Evolutionary conservation across 169 alveolate genomes (phyloP), one percentile per base, ranked within the genome.

Genomic region (Ichthyophthirius multifiliis): DNA sequence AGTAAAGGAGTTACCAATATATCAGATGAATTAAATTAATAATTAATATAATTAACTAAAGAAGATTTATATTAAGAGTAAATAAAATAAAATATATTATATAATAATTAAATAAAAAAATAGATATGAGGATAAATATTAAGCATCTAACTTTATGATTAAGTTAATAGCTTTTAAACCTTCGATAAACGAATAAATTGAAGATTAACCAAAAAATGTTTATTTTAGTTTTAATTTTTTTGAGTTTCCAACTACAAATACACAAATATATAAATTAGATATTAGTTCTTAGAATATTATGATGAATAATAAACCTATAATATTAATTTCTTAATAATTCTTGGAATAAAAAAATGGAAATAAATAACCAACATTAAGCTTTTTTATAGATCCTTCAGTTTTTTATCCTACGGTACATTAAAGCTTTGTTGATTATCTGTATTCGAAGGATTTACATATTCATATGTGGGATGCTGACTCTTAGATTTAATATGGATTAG

Each of bases 401-500:
- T 67, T 34, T 23, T 67, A 67, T 39, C 48, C 48, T 12, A 16
- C 4, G 0, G 77, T 73, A 4, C 75, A 71, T 34, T 15, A 20
- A 32, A 67, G 73, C 73, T 73, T 81, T 41, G 74, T 67, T 12
- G 62, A 73, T 43, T 81, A 81, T 73, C 37, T 81, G 9, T 67
- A 6, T 34, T 3, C 63, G 16, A 81, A 81, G 55, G 34, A 64
- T 16, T 23, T 81, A 7, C 76, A 71, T 41, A 31, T 81, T 6
- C 82, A 81, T 81, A 55, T 81, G 12, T 81, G 81, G 82, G 82
- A 81, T 73, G 71, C 78, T 35, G 86, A 81, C 30, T 31, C 71
- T 27, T 23, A 71, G 30, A 18, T 81, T 27, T 30, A 71, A 0
- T 81, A 47, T 73, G 86, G 86, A 9, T 43, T 75, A n/a, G 73